phyloP scores from a whole-genome alignment of 495 filamentous ascomycete species.

The Friedmanniomyces endolithicus region DNA sequence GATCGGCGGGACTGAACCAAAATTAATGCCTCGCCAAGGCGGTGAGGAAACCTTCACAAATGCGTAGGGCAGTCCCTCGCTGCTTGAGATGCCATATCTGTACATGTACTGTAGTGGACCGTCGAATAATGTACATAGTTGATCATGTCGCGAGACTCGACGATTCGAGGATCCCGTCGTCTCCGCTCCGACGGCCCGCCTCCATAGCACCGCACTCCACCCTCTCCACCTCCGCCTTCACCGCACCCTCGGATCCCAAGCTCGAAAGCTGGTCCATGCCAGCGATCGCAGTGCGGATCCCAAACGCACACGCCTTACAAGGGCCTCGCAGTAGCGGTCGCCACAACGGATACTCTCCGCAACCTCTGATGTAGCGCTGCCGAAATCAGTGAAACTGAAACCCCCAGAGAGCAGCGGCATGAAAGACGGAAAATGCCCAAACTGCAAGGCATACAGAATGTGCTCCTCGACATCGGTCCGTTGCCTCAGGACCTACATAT shows the following conservation, averaged over 20 bases:
- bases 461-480: slow-evolving; percentile 14
- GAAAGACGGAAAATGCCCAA: slow-evolving; percentile 1
- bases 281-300: background rate
- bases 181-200: background rate
- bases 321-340: background rate
- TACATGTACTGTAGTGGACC: too few species aligned
- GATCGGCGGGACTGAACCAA: too few species aligned
- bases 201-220: background rate
- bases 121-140: too few species aligned
- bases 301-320: background rate
- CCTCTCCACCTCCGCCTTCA: background rate
- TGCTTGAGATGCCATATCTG: too few species aligned
- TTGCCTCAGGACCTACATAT: background rate
- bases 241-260: background rate
- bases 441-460: slow-evolving; percentile 6
- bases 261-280: background rate
- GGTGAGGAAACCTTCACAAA: too few species aligned
- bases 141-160: too few species aligned
- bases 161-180: too few species aligned
- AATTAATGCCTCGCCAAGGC: too few species aligned
- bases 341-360: background rate
- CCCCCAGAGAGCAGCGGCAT: background rate
- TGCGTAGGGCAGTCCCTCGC: too few species aligned
- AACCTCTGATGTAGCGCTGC: background rate
- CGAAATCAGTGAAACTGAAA: background rate